Conservation (phyloP, 768 basidiomycete species). For the Gloeostereum incarnatum region DNA sequence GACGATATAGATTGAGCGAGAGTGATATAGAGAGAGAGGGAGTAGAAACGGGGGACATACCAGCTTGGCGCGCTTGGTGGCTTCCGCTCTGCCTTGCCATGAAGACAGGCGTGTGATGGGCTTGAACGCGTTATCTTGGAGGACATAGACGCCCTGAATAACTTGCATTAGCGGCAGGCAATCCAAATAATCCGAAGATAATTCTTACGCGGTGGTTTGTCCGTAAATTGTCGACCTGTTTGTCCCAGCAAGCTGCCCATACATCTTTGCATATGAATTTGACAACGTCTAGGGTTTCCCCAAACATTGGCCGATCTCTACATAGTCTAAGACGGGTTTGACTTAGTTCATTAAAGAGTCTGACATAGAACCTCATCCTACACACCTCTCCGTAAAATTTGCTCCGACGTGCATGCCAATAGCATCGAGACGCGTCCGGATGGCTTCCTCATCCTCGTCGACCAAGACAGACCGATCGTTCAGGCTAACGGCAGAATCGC, state of each 20-base stretch:
- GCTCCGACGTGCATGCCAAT: slow-evolving; percentile 85
- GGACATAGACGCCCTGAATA: slow-evolving; percentile 78
- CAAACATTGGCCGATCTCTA: slow-evolving; percentile 63
- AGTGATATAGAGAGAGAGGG: too few species aligned
- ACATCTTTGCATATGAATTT: slow-evolving; percentile 96
- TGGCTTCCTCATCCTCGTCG: slow-evolving; percentile 70
- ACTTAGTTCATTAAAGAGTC: too few species aligned
- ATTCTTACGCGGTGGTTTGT: slow-evolving; percentile 85
- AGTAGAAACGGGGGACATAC: too few species aligned
- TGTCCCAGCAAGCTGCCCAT: slow-evolving; percentile 89
- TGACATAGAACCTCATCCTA: slow-evolving; percentile 2
- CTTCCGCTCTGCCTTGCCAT: slow-evolving; percentile 67
- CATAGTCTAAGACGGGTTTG: slow-evolving; percentile 65
- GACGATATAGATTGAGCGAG: not conserved
- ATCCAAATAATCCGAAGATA: slow-evolving; percentile 1
- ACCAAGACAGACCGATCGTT: slow-evolving; percentile 18
- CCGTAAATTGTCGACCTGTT: slow-evolving; percentile 91
- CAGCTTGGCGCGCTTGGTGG: slow-evolving; percentile 59
- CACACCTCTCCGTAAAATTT: slow-evolving; percentile 78
- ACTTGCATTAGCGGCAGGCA: not conserved
- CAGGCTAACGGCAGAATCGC: slow-evolving; percentile 30
- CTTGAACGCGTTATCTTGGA: slow-evolving; percentile 88
- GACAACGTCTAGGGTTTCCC: slow-evolving; percentile 81
- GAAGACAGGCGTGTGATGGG: slow-evolving; percentile 77
- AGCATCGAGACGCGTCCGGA: slow-evolving; percentile 62